A percentile compares a stretch with the other conserved stretches of the same genome.
Evolutionary conservation across 1,284 basidiomycete species (phyloP).

Genomic region (Limonomyces culmigenus): DNA sequence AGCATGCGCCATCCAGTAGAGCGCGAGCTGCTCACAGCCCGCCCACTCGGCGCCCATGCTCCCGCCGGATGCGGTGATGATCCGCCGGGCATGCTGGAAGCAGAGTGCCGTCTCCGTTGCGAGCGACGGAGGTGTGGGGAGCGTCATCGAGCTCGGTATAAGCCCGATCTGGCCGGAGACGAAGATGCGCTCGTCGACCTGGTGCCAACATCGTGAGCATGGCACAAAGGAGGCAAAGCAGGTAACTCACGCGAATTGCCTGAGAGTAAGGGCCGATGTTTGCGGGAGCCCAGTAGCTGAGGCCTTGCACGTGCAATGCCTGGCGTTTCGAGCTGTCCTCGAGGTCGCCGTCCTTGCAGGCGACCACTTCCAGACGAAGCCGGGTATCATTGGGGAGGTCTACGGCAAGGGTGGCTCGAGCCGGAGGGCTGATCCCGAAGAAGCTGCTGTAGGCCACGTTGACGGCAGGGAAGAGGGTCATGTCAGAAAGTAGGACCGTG

Average conservation of each 20-base stretch:
- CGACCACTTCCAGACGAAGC: conserved; percentile 64
- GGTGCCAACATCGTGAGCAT: not conserved
- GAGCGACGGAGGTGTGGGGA: conserved; percentile 47
- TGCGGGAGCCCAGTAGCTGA: conserved; percentile 98
- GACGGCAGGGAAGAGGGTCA: conserved; percentile 58
- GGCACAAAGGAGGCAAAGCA: not conserved
- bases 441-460: conserved; percentile 68
- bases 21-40: conserved; percentile 38
- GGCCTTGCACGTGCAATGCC: conserved; percentile 83
- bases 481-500: conserved; percentile 73
- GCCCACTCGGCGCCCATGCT: conserved; percentile 43
- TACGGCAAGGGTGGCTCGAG: conserved; percentile 81
- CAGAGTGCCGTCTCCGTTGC: conserved; percentile 54
- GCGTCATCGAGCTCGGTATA: conserved; percentile 52
- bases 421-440: conserved; percentile 86
- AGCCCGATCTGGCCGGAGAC: conserved; percentile 94
- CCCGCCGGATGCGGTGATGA: conserved; percentile 39
- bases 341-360: conserved; percentile 26
- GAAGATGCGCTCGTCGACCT: conserved; percentile 64
- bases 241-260: conserved; percentile 54
- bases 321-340: conserved; percentile 25
- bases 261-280: conserved; percentile 99
- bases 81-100: conserved; percentile 67
- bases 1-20: conserved; percentile 46
- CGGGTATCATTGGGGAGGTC: conserved; percentile 40